Base-by-base conservation (phyloP, 345 rosid species). In the Xanthoceras sorbifolium region DNA sequence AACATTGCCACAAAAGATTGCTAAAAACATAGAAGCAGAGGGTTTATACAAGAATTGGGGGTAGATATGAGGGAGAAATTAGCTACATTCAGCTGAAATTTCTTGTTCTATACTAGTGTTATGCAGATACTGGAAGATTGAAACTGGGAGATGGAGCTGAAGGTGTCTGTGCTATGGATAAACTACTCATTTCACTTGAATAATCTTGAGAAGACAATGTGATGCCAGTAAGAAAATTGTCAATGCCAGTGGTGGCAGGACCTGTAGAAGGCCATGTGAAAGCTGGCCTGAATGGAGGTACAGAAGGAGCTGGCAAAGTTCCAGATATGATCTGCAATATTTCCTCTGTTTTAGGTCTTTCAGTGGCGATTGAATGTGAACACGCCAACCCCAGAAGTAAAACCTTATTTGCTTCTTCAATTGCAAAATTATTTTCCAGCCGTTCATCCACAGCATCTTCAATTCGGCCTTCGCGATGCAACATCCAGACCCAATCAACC, bases 401-500 rank as follows among this genome's bases (percentile, higher is more conserved):
- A 48, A 84, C 55, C 48, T 84, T 79, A 64, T 78, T 18, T 0
- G 83, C 85, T 67, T 87, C 90, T 57, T 77, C 82, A 10, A 14
- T 77, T 12, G 26, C 78, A 55, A 59, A 75, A 12, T 68, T 77
- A 29, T 48, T 67, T 31, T 38, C 48, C 4, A 85, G 78, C 80
- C 81, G 66, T 70, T 73, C 64, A 36, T 85, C 88, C n/a, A 85
- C 82, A 0, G 86, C 87, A 48, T 87, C 83, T 29, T 59, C 60
- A 18, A 87, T 80, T 3, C 68, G 69, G 20, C 85, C 83, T 28
- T 82, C 83, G 0, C 87, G 87, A 29, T 83, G 84, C 18, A 85
- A 79, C 72, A 68, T 72, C 87, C 90, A 83, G 5, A 81, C 90
- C 88, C 88, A 83, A 71, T 85, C 88, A 25, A 82, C 85, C 79